Conservation (phyloP, 805 yeast species). For the Kazachstania taianensis region DNA sequence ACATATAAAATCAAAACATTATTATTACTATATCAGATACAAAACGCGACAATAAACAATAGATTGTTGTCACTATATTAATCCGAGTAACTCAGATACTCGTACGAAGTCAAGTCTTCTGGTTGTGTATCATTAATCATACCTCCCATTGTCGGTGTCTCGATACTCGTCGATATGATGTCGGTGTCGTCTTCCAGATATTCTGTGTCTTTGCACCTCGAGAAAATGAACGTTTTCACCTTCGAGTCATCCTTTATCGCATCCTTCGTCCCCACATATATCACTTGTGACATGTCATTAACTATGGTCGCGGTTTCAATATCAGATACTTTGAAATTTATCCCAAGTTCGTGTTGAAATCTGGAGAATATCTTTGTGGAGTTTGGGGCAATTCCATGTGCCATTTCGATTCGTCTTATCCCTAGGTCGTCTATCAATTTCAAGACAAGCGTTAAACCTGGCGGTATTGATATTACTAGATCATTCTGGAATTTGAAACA, state of each 20-base stretch:
- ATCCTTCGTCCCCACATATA: not conserved
- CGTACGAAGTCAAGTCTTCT: no score
- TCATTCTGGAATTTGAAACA: constrained; percentile 4
- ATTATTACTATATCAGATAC: no score
- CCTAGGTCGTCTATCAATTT: not conserved
- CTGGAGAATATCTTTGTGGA: constrained; percentile 2
- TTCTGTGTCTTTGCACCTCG: not conserved
- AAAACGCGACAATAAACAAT: no score
- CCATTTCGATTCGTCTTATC: not conserved
- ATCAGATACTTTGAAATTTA: not conserved
- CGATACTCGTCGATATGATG: constrained; percentile 4
- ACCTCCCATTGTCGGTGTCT: no score
- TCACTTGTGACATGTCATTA: not conserved
- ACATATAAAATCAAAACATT: no score
- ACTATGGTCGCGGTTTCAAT: not conserved
- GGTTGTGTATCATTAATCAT: no score
- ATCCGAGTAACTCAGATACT: no score
- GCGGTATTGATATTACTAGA: not conserved
- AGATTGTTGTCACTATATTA: no score
- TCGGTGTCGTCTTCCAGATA: not conserved
- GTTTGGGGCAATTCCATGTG: constrained; percentile 3
- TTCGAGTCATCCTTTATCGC: not conserved
- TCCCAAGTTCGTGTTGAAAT: constrained; percentile 1
- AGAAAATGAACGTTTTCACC: not conserved
- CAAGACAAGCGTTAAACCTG: not conserved